Base-by-base conservation (phyloP, 1,139 yeast genomes). In the Yamadazyma mexicana region DNA sequence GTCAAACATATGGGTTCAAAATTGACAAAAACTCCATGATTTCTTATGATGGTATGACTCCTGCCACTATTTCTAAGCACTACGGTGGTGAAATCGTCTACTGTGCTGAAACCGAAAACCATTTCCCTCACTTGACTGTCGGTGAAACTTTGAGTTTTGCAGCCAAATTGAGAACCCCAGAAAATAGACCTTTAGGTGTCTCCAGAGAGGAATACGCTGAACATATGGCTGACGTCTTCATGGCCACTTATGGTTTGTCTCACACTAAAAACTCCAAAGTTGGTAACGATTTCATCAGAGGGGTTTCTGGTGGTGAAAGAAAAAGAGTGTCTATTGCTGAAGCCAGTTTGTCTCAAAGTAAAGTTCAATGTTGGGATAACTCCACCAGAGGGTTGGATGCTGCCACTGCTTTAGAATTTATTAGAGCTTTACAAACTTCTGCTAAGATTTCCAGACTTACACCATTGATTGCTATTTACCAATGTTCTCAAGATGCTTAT, bases 301-400 rank as follows among this genome's bases (percentile, higher is more conserved):
- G 73, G 39, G 70, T 66, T 38, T 66, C 75, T 17, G 75, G 76
- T 42, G 76, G 75, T 53, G 75, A 70, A 49, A 54, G 75, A 43
- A 70, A 70, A 51, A 55, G 76, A 52, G 75, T 70, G 17, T 67
- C 74, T 2, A 69, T 70, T 47, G 74, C 74, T 15, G 75, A 70
- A 51, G 74, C 60, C 11, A 61, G 69, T 6, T 55, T 68, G 40
- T 58, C 62, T 44, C 69, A 71, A 20, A 62, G 73, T 16, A 63
- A 60, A 14, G 61, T 82, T 35, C 79, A 79, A 51, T 77, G 83
- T 55, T 83, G 86, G 85, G 89, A 82, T 66, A 82, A 82, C 53
- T 82, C 87, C n/a, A 82, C 88, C n/a, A 71, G 87, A 61, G 88
- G 88, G 56, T 68, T 82, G 45, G 88, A 82, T 64, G 81, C 88